Evolutionary conservation across 164 flowering plant species (phyloP).

Genomic region (Houttuynia cordata): DNA sequence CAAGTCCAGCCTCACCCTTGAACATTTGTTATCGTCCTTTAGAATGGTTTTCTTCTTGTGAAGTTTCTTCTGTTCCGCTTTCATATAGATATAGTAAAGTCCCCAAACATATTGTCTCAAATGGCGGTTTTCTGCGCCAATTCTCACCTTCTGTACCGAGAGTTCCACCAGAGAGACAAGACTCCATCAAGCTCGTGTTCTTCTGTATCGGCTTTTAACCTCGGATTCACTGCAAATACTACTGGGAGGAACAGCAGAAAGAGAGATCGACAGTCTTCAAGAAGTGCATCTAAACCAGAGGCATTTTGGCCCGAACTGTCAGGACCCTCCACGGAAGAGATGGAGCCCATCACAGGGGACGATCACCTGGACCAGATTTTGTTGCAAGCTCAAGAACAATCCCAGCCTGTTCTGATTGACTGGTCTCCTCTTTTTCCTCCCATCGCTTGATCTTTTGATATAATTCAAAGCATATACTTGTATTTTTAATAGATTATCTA

Average conservation of each 20-base stretch:
- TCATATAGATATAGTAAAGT: not conserved
- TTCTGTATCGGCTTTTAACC: slow-evolving; percentile 11
- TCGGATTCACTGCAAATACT: slow-evolving; percentile 7
- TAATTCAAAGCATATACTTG: not conserved
- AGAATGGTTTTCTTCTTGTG: not conserved
- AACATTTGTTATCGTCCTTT: not conserved
- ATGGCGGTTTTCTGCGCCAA: slow-evolving; percentile 64
- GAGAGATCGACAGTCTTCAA: slow-evolving; percentile 14
- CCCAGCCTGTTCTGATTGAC: slow-evolving; percentile 66
- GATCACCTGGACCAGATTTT: slow-evolving; percentile 69
- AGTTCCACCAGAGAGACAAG: slow-evolving; percentile 18
- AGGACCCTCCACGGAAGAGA: slow-evolving; percentile 40
- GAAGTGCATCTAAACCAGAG: slow-evolving; percentile 24
- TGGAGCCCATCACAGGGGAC: slow-evolving; percentile 54
- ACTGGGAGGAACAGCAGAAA: slow-evolving; percentile 13
- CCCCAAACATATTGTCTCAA: not conserved
- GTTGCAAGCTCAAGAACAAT: slow-evolving; percentile 33
- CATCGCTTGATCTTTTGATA: not conserved
- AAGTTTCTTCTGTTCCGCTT: not conserved
- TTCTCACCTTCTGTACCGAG: slow-evolving; percentile 39
- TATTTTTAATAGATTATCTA: too few relatives aligned
- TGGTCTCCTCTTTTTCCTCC: slow-evolving; percentile 33
- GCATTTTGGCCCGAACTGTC: slow-evolving; percentile 49
- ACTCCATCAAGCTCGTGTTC: slow-evolving; percentile 4
- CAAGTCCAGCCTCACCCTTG: not conserved